Evolutionary conservation across 129 eudicot genomes (phyloP), one percentile per base, ranked within the genome.

Genomic region (Smallanthus sonchifolius): DNA sequence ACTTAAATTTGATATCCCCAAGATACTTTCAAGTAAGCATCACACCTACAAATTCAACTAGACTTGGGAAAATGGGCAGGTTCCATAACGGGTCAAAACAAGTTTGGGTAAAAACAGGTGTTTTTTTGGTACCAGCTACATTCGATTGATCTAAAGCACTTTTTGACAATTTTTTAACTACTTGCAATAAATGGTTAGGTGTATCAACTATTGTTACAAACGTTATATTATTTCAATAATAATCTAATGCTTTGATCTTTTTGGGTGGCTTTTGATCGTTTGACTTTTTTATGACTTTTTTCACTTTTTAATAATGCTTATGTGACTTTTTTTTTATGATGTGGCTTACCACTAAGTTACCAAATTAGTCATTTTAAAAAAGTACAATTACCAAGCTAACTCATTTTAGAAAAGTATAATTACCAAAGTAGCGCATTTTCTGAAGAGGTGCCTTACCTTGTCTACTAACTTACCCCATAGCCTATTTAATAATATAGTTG

Each of bases 1-100:
- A 61, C 96, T 94, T 82, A 94, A 94, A 81, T 91, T 77, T 55
- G 86, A 94, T 68, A 74, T 84, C 57, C 99, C 99, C 56, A 81
- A 83, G 78, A 94, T 90, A 69, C 56, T 82, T n/a, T 81, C 96
- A 17, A 88, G 97, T 94, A 77, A 87, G 89, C 77, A 45, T 65
- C 63, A 24, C 40, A 71, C 4, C 51, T 28, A 14, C n/a, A 3
- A 6, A 20, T 19, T 55, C 38, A 20, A 36, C 14, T 24, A 38
- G 1, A 55, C 13, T 2, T 55, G 7, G 39, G 16, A 11, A 71
- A 30, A 69, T 69, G 59, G 40, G 36, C 24, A 6, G 40, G 44
- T 30, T 47, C 30, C 7, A 14, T 68, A 68, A 47, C 14, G 17
- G 13, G 42, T 47, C 28, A 15, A 68, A 68, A 7, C 4, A 10